These are phyloP conservation scores for Acorus calamus DNA, from an alignment of 106 monocot species.

Conservation along the genomic window DNA sequence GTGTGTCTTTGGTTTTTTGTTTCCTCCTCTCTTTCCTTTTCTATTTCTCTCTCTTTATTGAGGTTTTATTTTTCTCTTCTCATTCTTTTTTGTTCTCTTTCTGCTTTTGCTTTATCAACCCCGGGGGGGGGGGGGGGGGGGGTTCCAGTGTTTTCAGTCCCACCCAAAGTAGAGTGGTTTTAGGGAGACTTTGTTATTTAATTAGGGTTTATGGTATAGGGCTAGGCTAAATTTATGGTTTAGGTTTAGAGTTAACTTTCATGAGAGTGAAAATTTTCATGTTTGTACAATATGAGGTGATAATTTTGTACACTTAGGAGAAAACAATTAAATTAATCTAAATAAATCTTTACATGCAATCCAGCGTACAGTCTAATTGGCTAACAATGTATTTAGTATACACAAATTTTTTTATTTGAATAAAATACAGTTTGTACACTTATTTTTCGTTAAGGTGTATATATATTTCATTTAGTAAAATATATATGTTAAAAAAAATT, in stretches of 20 bases:
- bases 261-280: too few relatives aligned
- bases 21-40: slow-evolving; percentile 1
- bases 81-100: slow-evolving; percentile 15
- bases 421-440: too few relatives aligned
- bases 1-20: background rate
- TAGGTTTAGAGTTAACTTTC: too few relatives aligned
- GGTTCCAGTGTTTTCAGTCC: slow-evolving; percentile 35
- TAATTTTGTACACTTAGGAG: too few relatives aligned
- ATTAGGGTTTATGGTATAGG: slow-evolving; percentile 2
- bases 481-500: too few relatives aligned
- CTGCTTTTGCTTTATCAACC: slow-evolving; percentile 40
- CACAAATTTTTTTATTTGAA: too few relatives aligned
- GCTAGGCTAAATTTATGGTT: too few relatives aligned
- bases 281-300: too few relatives aligned
- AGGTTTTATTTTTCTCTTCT: slow-evolving; percentile 7
- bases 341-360: background rate
- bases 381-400: too few relatives aligned
- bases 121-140: slow-evolving; percentile 2
- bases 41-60: slow-evolving; percentile 9
- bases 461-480: too few relatives aligned
- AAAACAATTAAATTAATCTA: background rate
- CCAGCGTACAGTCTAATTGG: too few relatives aligned
- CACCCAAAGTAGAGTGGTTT: slow-evolving; percentile 14
- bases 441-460: too few relatives aligned
- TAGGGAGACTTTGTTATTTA: slow-evolving; percentile 1